Base-by-base conservation (phyloP, 1,284 basidiomycete species). In the Cutaneotrichosporon cyanovorans region DNA sequence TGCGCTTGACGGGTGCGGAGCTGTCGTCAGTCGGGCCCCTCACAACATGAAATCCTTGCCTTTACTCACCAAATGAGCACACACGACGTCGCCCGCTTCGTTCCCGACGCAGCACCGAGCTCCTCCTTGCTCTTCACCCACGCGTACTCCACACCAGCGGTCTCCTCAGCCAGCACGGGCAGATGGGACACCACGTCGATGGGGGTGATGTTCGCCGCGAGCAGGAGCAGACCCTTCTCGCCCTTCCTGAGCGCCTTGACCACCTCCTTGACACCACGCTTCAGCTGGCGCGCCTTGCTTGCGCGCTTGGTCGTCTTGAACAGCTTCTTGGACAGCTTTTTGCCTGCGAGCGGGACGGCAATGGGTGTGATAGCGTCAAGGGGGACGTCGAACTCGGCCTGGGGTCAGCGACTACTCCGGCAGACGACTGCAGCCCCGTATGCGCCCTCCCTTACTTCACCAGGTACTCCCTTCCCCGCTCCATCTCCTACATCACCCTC, bases 101-200 rank as follows among this genome's bases (percentile, higher is more conserved):
- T 99, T 43, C 88, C 85, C 63, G 89, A 91, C 14, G 93, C 90
- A 56, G 85, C 83, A 2, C 95, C 95, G 20, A 99, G 82, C 62
- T 97, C 92, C 73, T 95, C 89, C 68, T 72, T 73, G 62, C 64
- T 66, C 54, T 66, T 55, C 14, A 72, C 67, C 68, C 66, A 79
- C 51, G 93, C 79, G 70, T 97, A 99, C 15, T 93, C 92, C 64
- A 96, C 86, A 41, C 83, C 80, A 23, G 43, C 46, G 6, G 89
- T 85, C 69, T 99, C 95, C 74, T 99, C 95, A 48, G 88, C 86
- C 62, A 98, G 76, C 25, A 97, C 77, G 14, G 95, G 95, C 46
- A 99, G 78, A 74, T 98, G 95, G 19, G 90, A 92, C 60, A 98
- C 87, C 59, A 99, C 96, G 73, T 99, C 95, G 62, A 98, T 85